Conservation (phyloP, 2,329 filamentous ascomycete genomes). For the Penicillium glabrum region DNA sequence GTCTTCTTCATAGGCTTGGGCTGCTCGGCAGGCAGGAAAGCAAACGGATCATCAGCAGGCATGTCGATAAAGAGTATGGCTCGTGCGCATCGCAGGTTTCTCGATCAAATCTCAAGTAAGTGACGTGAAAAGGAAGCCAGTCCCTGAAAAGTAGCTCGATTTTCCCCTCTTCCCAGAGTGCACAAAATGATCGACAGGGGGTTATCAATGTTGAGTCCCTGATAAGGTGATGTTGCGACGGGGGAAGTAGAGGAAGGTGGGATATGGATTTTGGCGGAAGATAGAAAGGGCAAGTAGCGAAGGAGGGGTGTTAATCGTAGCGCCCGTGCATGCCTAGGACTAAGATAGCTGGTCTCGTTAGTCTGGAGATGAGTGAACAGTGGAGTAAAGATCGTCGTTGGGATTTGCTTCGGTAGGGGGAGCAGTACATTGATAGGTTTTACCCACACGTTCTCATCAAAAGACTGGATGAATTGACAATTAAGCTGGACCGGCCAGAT, state of each 20-base stretch:
- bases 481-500: background rate
- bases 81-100: slow-evolving; percentile 31
- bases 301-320: slow-evolving; percentile 4
- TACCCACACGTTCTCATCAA: background rate
- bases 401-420: background rate
- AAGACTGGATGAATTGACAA: background rate
- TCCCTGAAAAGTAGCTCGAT: slow-evolving; percentile 1
- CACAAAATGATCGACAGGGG: slow-evolving; percentile 24
- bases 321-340: slow-evolving; percentile 7
- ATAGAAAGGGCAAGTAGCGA: slow-evolving; percentile 5
- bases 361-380: background rate
- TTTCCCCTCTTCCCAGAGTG: background rate
- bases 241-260: slow-evolving; percentile 12
- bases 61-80: slow-evolving; percentile 34
- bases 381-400: slow-evolving; percentile 4
- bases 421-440: background rate
- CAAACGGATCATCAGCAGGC: slow-evolving; percentile 38
- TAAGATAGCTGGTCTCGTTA: background rate
- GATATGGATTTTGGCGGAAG: slow-evolving; percentile 3
- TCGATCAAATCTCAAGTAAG: background rate
- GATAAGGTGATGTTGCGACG: background rate
- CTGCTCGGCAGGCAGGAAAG: slow-evolving; percentile 34
- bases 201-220: background rate
- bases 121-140: slow-evolving; percentile 11
- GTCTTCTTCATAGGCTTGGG: slow-evolving; percentile 33